phyloP scores from a whole-genome alignment of 129 eudicot genomes.

The Helianthus annuus region DNA sequence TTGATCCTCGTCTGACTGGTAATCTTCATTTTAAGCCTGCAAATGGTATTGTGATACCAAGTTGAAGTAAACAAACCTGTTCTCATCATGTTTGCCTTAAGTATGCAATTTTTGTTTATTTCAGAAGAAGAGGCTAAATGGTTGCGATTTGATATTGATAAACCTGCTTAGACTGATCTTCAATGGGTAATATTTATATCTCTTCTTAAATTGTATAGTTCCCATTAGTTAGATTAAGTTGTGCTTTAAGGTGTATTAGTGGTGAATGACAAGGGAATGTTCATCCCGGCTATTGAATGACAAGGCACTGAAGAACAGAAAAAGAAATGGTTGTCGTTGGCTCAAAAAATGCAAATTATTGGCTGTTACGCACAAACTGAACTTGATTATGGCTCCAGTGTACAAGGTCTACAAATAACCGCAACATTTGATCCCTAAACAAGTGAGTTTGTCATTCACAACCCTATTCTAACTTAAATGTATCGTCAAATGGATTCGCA shows the following conservation, averaged over 20 bases:
- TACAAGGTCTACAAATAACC: conserved; percentile 98
- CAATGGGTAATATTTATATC: conserved; percentile 64
- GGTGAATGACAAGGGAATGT: conserved; percentile 92
- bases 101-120: conserved; percentile 10
- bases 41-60: background rate
- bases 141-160: conserved; percentile 75
- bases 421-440: conserved; percentile 91
- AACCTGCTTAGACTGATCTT: conserved; percentile 92
- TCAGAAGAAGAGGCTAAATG: conserved; percentile 87
- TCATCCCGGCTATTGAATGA: conserved; percentile 87
- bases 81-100: conserved; percentile 3
- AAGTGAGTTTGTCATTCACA: conserved; percentile 82
- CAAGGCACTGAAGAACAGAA: conserved; percentile 96
- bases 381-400: conserved; percentile 99
- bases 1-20: conserved; percentile 76
- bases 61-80: background rate
- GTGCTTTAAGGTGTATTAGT: conserved; percentile 10
- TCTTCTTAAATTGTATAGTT: background rate
- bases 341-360: conserved; percentile 90
- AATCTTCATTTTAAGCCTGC: conserved; percentile 21
- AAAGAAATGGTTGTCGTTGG: conserved; percentile 93
- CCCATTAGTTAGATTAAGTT: conserved; percentile 15
- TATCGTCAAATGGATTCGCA: background rate
- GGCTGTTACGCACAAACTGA: conserved; percentile 99
- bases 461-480: conserved; percentile 64